Conservation (phyloP, 495 filamentous ascomycete species). For the Hyaloscypha finlandica region DNA sequence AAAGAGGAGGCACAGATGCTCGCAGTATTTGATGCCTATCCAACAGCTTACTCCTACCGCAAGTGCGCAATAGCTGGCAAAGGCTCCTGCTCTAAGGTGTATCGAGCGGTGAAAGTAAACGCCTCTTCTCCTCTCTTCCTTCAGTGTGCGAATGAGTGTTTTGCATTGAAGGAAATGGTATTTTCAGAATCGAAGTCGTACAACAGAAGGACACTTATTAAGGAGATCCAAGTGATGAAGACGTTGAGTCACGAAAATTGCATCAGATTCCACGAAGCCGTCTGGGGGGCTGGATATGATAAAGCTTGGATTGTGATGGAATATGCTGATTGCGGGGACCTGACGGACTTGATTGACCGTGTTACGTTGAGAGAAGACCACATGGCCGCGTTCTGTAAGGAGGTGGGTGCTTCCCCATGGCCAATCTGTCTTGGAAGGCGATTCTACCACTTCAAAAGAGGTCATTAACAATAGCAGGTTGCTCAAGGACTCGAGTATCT, state of each 20-base stretch:
- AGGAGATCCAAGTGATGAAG: neutral
- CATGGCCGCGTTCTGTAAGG: neutral
- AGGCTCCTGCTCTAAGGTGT: neutral
- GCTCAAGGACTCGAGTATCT: constrained; percentile 6
- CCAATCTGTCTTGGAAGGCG: neutral
- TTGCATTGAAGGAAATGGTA: neutral
- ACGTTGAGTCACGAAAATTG: neutral
- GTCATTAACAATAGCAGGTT: neutral
- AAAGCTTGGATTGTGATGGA: constrained; percentile 9
- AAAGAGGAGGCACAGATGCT: neutral
- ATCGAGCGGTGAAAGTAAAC: neutral
- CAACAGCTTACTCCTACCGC: neutral
- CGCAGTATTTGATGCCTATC: neutral
- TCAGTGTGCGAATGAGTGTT: neutral
- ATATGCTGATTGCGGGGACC: neutral
- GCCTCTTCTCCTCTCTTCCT: neutral
- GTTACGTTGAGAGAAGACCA: neutral
- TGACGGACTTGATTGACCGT: neutral
- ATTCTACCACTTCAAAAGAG: neutral
- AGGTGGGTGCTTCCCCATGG: neutral
- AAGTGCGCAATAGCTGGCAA: neutral
- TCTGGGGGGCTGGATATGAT: neutral
- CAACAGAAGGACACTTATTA: neutral
- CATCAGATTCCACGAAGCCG: neutral
- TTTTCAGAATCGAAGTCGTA: neutral